Percentiles rank a stretch among this genome's conserved stretches.
Evolutionary conservation across 2,329 filamentous ascomycete species (phyloP).

Genomic region (Botrytis fabae): DNA sequence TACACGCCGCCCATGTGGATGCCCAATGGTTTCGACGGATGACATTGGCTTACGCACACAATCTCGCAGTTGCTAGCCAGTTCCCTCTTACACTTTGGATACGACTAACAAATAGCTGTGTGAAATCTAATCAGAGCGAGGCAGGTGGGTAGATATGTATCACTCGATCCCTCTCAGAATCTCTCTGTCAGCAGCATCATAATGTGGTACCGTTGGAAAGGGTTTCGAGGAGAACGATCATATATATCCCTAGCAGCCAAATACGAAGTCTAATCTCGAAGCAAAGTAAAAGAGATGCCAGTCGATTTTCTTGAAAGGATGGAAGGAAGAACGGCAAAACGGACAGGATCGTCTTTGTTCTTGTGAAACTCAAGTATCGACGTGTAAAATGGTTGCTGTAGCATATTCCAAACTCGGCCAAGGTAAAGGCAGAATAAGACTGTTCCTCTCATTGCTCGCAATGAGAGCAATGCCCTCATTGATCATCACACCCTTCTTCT

Average conservation of each 20-base stretch:
- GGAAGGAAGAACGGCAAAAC: background rate
- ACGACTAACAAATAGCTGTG: background rate
- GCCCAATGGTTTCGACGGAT: background rate
- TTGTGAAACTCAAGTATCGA: background rate
- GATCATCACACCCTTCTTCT: no score
- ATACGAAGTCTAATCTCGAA: conserved; percentile 9
- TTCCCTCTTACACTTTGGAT: background rate
- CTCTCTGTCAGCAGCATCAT: background rate
- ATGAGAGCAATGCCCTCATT: no score
- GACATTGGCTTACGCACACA: background rate
- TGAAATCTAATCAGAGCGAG: no score
- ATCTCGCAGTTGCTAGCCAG: background rate
- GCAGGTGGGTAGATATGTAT: background rate
- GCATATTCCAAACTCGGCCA: background rate
- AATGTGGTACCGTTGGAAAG: background rate
- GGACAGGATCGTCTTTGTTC: conserved; percentile 3
- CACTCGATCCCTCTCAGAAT: background rate
- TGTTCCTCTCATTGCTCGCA: no score
- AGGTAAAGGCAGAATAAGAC: background rate
- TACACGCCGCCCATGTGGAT: background rate
- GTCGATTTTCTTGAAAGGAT: background rate
- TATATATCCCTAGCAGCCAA: background rate
- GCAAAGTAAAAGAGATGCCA: background rate
- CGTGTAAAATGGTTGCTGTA: background rate
- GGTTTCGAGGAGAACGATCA: background rate